These are phyloP conservation scores for Polygonum aviculare DNA, from an alignment of 148 eudicot genomes.

Conservation along the genomic window DNA sequence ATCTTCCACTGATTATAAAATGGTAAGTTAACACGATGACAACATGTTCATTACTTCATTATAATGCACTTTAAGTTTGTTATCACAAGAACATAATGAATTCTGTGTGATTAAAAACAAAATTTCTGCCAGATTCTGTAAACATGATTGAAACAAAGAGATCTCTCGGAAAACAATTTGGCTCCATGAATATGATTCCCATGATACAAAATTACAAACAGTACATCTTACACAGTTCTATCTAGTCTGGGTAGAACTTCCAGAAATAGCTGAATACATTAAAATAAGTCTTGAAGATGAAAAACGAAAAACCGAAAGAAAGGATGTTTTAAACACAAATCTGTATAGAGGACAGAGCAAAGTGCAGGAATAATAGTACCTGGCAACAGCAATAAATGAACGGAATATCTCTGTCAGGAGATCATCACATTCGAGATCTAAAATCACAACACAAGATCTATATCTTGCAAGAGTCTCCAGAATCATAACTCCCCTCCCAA, in stretches of 20 bases:
- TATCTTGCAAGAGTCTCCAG: slow-evolving; percentile 93
- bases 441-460: slow-evolving; percentile 94
- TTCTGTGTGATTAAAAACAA: neutral
- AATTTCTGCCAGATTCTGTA: neutral
- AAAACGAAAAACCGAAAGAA: neutral
- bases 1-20: neutral
- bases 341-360: neutral
- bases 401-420: slow-evolving; percentile 77
- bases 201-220: neutral
- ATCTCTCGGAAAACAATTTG: neutral
- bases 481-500: slow-evolving; percentile 79
- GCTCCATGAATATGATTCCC: neutral
- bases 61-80: neutral
- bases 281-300: neutral
- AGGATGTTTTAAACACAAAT: neutral
- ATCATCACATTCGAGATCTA: slow-evolving; percentile 98
- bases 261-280: neutral
- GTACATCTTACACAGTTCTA: neutral
- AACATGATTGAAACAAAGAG: neutral
- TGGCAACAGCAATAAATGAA: slow-evolving; percentile 73
- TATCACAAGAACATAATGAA: neutral
- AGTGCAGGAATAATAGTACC: slow-evolving; percentile 28
- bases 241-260: neutral
- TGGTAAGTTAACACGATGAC: neutral
- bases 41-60: neutral